Conservation (phyloP, 257 asterid genomes). For the Cinchona pubescens region DNA sequence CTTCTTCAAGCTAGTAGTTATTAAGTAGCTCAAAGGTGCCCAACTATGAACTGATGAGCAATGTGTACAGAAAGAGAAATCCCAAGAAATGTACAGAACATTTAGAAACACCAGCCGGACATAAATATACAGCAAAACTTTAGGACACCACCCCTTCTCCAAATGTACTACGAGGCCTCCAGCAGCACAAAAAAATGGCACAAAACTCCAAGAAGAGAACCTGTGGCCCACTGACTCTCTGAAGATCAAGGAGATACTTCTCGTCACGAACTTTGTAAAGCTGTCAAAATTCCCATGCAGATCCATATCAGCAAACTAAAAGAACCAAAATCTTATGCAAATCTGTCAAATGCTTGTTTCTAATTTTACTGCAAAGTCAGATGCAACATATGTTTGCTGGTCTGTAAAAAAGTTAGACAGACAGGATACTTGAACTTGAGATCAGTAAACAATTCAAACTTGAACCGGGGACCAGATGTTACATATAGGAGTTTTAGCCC, state of each 20-base stretch:
- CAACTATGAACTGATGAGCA: not conserved
- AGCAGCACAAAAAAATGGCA: conserved; percentile 68
- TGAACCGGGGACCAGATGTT: not conserved
- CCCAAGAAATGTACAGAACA: conserved; percentile 6
- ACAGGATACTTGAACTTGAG: not conserved
- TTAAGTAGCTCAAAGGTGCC: not conserved
- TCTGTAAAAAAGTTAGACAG: not conserved
- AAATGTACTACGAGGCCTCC: conserved; percentile 34
- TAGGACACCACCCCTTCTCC: not conserved
- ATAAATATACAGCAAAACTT: conserved; percentile 6
- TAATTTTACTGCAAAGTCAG: not conserved
- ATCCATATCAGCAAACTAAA: conserved; percentile 12
- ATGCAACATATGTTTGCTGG: not conserved
- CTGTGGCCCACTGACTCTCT: conserved; percentile 86
- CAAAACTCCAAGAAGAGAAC: conserved; percentile 92
- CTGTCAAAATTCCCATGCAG: conserved; percentile 41
- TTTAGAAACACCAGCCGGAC: not conserved
- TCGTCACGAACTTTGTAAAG: conserved; percentile 79
- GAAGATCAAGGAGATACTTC: conserved; percentile 78
- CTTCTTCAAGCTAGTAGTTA: not conserved
- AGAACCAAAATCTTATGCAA: not conserved
- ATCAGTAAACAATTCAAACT: not conserved
- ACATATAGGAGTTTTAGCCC: not conserved
- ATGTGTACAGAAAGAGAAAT: not conserved
- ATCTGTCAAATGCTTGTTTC: not conserved